Base-by-base conservation (phyloP, 208 protist genomes). In the Acanthamoeba culbertsoni region DNA sequence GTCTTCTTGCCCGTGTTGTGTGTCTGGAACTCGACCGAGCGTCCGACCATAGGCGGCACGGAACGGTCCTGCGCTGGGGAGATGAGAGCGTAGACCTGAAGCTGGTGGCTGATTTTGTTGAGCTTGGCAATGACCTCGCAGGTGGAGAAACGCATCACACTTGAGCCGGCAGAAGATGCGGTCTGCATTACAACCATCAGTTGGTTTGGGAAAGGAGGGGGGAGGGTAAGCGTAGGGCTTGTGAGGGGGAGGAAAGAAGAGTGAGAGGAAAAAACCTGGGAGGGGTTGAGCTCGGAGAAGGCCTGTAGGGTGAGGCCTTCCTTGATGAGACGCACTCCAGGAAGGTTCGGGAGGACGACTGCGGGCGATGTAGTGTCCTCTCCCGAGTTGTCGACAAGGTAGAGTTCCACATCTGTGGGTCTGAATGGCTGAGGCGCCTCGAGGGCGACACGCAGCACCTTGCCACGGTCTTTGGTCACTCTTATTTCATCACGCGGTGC, bases 1-100 rank as follows among this genome's bases (percentile, higher is more conserved):
- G 68, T 77, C 71, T 82, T 82, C 71, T 82, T 82, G 71, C 71
- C 71, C 23, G 71, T 82, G 71, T 82, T 82, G 71, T 82, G 71
- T 1, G 71, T 82, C 45, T 82, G 42, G 43, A 82, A 82, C 71
- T 82, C 71, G 43, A 82, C 71, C 45, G 71, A 82, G 71, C 71
- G 53, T 5, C 71, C 71, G 37, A 82, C 43, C 42, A 82, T 37
- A 23, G 65, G 65, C 14, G 16, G 68, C 6, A 10, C 10, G 12
- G 35, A 20, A n/a, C 35, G 71, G 0, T 53, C n/a, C n/a, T 82
- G n/a, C 7, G 42, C n/a, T 14, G 71, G 46, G 71, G n/a, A 37
- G 71, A 82, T 53, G n/a, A 82, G 42, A 6, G 53, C 71, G 71
- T 55, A 82, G 43, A 82, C 43, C 45, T 82, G 71, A 26, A 82